Conservation (phyloP, 257 asterid genomes). For the Paraleonurus japonicus region DNA sequence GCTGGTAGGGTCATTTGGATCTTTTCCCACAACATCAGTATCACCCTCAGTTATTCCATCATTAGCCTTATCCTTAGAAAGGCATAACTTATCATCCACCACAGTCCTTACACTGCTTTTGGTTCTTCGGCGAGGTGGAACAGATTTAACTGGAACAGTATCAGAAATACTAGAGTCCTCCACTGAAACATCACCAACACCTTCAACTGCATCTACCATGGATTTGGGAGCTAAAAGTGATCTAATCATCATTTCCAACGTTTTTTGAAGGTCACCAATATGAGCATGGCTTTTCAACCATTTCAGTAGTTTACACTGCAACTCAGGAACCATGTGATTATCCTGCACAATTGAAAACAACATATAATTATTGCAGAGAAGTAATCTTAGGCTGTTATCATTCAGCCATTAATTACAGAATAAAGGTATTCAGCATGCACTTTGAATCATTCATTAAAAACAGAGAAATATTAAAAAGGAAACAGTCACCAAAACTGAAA, state of each 20-base stretch:
- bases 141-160: constrained; percentile 67
- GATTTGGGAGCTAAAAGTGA: constrained; percentile 34
- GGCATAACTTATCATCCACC: constrained; percentile 42
- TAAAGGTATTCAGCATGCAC: constrained; percentile 19
- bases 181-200: constrained; percentile 39
- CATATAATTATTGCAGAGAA: not conserved
- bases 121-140: constrained; percentile 80
- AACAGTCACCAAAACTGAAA: constrained; percentile 23
- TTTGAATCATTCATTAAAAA: constrained; percentile 19
- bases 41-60: constrained; percentile 34
- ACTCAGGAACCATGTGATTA: constrained; percentile 49
- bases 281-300: constrained; percentile 80
- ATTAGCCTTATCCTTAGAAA: constrained; percentile 35
- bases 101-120: constrained; percentile 54
- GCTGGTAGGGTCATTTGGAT: constrained; percentile 32
- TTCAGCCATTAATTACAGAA: not conserved
- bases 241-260: constrained; percentile 50
- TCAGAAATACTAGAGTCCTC: constrained; percentile 50
- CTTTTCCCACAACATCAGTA: constrained; percentile 41
- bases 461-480: not conserved
- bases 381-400: constrained; percentile 1
- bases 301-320: constrained; percentile 54
- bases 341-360: constrained; percentile 51
- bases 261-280: constrained; percentile 49
- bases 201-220: constrained; percentile 49